Evolutionary conservation across 441 rosid species (phyloP).

Genomic region (Breynia disticha): DNA sequence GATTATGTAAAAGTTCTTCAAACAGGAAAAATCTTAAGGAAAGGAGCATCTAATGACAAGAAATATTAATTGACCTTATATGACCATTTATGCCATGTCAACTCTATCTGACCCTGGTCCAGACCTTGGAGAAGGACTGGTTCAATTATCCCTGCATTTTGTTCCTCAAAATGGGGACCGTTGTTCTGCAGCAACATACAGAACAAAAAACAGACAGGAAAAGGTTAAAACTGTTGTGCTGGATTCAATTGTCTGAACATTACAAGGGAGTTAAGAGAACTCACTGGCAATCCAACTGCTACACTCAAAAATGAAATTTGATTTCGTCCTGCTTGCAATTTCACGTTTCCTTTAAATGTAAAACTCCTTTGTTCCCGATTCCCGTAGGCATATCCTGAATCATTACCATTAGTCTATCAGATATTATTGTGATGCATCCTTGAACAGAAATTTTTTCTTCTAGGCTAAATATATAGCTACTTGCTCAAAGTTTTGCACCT

Average conservation of each 20-base stretch:
- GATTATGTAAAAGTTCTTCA: not conserved
- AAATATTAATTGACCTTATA: constrained; percentile 32
- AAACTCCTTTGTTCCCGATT: constrained; percentile 45
- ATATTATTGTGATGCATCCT: no score
- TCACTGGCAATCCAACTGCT: constrained; percentile 75
- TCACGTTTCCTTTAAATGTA: constrained; percentile 41
- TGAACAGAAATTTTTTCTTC: no score
- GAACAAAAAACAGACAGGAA: no score
- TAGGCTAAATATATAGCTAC: no score
- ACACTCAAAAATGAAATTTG: constrained; percentile 61
- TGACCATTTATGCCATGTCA: constrained; percentile 61
- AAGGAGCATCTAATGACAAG: not conserved
- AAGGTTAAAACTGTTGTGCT: no score
- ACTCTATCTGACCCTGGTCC: constrained; percentile 39
- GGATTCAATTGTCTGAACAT: no score
- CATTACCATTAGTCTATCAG: no score
- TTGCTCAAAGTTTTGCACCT: constrained; percentile 24
- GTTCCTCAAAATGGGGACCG: constrained; percentile 47
- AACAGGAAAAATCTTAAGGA: not conserved
- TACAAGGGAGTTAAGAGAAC: constrained; percentile 12
- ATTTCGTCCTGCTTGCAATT: constrained; percentile 57
- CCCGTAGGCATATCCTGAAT: constrained; percentile 65
- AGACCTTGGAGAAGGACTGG: constrained; percentile 45
- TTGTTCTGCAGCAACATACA: constrained; percentile 28
- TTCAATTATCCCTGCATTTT: constrained; percentile 46